Evolutionary conservation across 2,329 filamentous ascomycete genomes (phyloP).

Genomic region (Xylariaceae sp.): DNA sequence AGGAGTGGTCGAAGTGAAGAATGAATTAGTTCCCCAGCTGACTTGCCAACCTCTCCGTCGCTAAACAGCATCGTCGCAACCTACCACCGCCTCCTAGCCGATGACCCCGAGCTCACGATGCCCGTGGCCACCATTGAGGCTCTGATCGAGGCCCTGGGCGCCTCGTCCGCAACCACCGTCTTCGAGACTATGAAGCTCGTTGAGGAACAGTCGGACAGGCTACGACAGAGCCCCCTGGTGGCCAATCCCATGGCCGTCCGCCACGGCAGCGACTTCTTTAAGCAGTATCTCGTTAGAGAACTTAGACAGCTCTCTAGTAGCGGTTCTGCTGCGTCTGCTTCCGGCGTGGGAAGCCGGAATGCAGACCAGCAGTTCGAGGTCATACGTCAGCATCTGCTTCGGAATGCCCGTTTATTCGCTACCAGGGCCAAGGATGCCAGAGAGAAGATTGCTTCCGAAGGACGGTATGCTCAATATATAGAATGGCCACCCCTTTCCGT

Average conservation of each 20-base stretch:
- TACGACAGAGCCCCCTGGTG: conserved; percentile 64
- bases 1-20: neutral
- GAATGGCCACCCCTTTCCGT: neutral
- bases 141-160: conserved; percentile 78
- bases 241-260: conserved; percentile 87
- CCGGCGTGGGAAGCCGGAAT: conserved; percentile 28
- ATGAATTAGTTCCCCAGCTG: neutral
- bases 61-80: conserved; percentile 49
- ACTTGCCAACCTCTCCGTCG: neutral
- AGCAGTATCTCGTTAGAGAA: conserved; percentile 82
- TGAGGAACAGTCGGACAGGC: conserved; percentile 67
- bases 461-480: conserved; percentile 34
- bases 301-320: conserved; percentile 51
- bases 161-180: conserved; percentile 77
- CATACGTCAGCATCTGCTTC: conserved; percentile 76
- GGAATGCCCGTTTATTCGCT: conserved; percentile 83
- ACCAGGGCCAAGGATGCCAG: conserved; percentile 79
- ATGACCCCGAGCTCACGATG: conserved; percentile 85
- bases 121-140: conserved; percentile 92
- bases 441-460: conserved; percentile 75
- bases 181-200: conserved; percentile 90
- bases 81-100: conserved; percentile 51
- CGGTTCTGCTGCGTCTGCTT: conserved; percentile 20
- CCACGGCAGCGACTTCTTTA: conserved; percentile 92
- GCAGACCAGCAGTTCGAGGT: conserved; percentile 66